A percentile compares a stretch with the other conserved stretches of the same genome.
Conservation (phyloP, 805 yeast genomes). For the Naumovozyma dairenensis region DNA sequence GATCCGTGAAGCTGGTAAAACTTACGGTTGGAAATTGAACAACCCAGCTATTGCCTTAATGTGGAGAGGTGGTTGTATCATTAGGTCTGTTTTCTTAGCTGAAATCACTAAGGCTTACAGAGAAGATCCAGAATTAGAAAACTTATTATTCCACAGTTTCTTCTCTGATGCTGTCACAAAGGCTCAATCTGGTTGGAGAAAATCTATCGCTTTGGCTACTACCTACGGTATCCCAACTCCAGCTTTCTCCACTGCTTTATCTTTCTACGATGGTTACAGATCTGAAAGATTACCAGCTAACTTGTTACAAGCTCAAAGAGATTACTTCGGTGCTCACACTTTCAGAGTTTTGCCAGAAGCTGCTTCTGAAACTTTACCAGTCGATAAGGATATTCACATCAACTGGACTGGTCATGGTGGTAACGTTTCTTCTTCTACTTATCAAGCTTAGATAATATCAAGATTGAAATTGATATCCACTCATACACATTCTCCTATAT, state of each 20-base stretch:
- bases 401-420: slow-evolving; percentile 99
- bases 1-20: slow-evolving; percentile 95
- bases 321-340: slow-evolving; percentile 99
- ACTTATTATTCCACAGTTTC: slow-evolving; percentile 92
- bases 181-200: slow-evolving; percentile 96
- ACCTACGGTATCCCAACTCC: slow-evolving; percentile 93
- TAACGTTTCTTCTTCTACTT: slow-evolving; percentile 89
- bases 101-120: slow-evolving; percentile 96
- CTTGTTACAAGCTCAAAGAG: slow-evolving; percentile 98
- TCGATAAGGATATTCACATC: slow-evolving; percentile 76
- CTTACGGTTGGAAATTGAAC: slow-evolving; percentile 94
- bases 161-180: slow-evolving; percentile 82
- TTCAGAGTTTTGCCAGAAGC: slow-evolving; percentile 86
- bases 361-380: slow-evolving; percentile 69
- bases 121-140: slow-evolving; percentile 85
- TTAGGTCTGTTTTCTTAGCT: slow-evolving; percentile 95
- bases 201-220: slow-evolving; percentile 67
- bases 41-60: slow-evolving; percentile 96
- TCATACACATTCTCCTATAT: no score
- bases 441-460: slow-evolving; percentile 72
- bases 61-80: slow-evolving; percentile 99
- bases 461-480: no score
- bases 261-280: slow-evolving; percentile 99
- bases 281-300: slow-evolving; percentile 92
- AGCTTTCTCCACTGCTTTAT: slow-evolving; percentile 91